phyloP scores from a whole-genome alignment of 2,329 filamentous ascomycete genomes.

The Apiospora saccharicola region DNA sequence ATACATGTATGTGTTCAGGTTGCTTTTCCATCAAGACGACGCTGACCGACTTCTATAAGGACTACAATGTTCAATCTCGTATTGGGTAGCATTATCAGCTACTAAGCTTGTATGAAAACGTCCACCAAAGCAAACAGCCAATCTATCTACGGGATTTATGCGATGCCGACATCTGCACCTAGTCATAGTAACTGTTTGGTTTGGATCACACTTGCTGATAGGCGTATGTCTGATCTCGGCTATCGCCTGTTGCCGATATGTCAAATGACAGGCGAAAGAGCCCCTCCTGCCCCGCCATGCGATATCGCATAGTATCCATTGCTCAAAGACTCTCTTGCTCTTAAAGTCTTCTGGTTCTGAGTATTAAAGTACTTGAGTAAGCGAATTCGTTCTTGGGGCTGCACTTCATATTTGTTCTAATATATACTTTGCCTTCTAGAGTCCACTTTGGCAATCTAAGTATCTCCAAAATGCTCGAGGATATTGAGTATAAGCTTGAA shows the following conservation, averaged over 20 bases:
- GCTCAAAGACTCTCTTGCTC: constrained; percentile 23
- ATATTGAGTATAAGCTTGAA: constrained; percentile 64
- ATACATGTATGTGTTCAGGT: background rate
- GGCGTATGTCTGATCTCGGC: constrained; percentile 2
- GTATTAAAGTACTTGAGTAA: background rate
- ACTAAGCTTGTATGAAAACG: background rate
- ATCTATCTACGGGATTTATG: background rate
- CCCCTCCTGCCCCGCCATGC: constrained; percentile 20
- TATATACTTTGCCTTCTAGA: background rate
- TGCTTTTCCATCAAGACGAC: background rate
- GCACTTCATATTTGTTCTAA: background rate
- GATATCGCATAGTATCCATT: background rate
- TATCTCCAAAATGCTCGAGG: constrained; percentile 42
- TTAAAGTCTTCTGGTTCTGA: background rate
- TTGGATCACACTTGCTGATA: constrained; percentile 8
- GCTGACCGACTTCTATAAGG: no score
- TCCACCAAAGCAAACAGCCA: background rate
- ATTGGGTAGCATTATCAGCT: background rate
- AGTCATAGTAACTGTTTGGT: background rate
- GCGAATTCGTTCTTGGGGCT: background rate
- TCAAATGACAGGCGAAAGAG: constrained; percentile 1
- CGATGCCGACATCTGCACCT: background rate
- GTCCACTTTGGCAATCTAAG: background rate
- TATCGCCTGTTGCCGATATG: constrained; percentile 16
- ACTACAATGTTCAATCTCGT: no score